Base-by-base conservation (phyloP, 495 filamentous ascomycete genomes). In the Penicillium crystallinum region DNA sequence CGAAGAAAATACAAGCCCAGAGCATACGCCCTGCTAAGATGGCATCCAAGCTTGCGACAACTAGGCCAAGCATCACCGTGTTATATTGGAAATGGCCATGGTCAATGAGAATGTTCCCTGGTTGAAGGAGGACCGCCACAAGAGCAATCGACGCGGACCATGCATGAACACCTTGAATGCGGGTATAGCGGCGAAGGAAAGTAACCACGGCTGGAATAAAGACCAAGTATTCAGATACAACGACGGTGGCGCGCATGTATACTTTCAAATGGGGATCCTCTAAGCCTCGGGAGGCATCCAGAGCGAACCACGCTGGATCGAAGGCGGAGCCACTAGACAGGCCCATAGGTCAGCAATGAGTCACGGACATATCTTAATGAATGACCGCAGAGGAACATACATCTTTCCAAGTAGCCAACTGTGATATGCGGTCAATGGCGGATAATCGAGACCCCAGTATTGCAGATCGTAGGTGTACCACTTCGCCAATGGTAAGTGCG, bases 41-140 rank as follows among this genome's bases (percentile, higher is more conserved):
- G 67, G 88, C 90, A 33, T 90, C 91, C 75, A 95, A 82, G 59
- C 86, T 89, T 0, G 90, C 91, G 29, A 91, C 70, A 7, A 91
- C 77, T 27, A 97, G 80, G 0, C 95, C 93, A 5, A 97, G 82
- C 93, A 98, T 98, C 44, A 97, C 91, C 0, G 90, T 93, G 67
- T 98, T 98, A 65, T 95, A 98, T 71, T 98, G 93, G 67, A 98
- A 98, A 70, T 98, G 93, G n/a, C 89, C 88, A 62, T 97, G 92
- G 59, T 98, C 93, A 59, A 97, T 88, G 11, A 98, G 79, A 47
- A 97, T 93, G 6, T 87, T 90, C 1, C 82, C 86, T 6, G 93
- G 93, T 60, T 98, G 95, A 79, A 98, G 85, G 23, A 98, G 77
- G 44, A 97, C 85, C 0, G 91, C 93, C 18, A 86, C 85, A 8